Conservation (phyloP, 495 filamentous ascomycete species). For the Corynascus novoguineensis region DNA sequence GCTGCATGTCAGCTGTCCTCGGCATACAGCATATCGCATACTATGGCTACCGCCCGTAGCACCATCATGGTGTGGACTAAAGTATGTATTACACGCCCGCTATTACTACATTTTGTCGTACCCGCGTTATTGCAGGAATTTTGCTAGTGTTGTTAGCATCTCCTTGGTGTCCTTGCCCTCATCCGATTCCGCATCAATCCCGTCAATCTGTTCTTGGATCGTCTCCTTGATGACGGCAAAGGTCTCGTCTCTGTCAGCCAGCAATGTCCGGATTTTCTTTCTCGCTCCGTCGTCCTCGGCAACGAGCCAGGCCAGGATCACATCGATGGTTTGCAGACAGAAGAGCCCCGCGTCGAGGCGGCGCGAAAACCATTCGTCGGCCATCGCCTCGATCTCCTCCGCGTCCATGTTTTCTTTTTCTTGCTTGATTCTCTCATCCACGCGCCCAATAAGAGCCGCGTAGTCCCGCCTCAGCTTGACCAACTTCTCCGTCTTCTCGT, state of each 20-base stretch:
- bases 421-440: constrained; percentile 61
- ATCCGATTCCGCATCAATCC: constrained; percentile 50
- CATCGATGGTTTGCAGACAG: constrained; percentile 78
- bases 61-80: constrained; percentile 23
- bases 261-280: constrained; percentile 54
- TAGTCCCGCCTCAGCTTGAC: constrained; percentile 68
- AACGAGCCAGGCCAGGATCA: constrained; percentile 84
- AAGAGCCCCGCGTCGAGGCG: constrained; percentile 83
- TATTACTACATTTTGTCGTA: neutral
- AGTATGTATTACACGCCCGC: constrained; percentile 8
- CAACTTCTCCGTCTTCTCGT: constrained; percentile 71
- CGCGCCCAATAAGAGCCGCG: constrained; percentile 54
- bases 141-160: constrained; percentile 64
- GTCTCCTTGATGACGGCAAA: constrained; percentile 58
- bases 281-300: constrained; percentile 84
- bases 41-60: constrained; percentile 9
- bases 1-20: too few relatives aligned
- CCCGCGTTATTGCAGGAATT: constrained; percentile 46
- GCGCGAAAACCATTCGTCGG: constrained; percentile 70
- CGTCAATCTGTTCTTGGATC: constrained; percentile 63
- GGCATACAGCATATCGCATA: too few relatives aligned
- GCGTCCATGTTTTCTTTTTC: constrained; percentile 50
- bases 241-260: constrained; percentile 64
- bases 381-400: constrained; percentile 54
- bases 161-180: constrained; percentile 58